Conservation (phyloP, 371 early-diverging fungal species). For the Choanephora cucurbitarum region DNA sequence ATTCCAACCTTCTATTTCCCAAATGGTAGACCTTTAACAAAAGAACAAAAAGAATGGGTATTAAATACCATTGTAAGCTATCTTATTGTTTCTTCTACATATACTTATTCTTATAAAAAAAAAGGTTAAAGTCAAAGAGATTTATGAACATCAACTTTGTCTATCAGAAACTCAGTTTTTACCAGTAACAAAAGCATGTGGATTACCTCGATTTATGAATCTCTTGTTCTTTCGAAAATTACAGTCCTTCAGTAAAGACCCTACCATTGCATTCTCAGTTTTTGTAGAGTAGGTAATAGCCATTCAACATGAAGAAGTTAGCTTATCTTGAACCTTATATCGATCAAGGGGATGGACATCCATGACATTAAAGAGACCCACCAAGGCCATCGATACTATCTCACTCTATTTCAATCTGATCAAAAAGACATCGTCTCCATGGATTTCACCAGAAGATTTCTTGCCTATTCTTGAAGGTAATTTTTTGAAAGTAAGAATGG, state of each 20-base stretch:
- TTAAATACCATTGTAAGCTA: slow-evolving; percentile 13
- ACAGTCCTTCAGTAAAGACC: slow-evolving; percentile 21
- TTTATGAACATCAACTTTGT: slow-evolving; percentile 9
- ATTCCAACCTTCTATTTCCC: slow-evolving; percentile 19
- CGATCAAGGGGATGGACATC: slow-evolving; percentile 37
- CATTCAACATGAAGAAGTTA: no score
- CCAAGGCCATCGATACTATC: slow-evolving; percentile 34
- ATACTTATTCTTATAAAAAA: neutral
- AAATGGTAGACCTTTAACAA: slow-evolving; percentile 5
- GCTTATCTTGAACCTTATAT: neutral
- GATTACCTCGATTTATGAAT: slow-evolving; percentile 63
- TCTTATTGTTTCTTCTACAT: neutral
- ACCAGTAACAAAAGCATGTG: slow-evolving; percentile 56
- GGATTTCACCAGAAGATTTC: slow-evolving; percentile 51
- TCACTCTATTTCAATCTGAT: slow-evolving; percentile 46
- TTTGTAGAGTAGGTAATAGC: slow-evolving; percentile 20
- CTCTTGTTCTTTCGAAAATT: slow-evolving; percentile 61
- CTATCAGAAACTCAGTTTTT: slow-evolving; percentile 54
- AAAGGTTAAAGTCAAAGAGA: slow-evolving; percentile 16
- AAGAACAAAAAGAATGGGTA: slow-evolving; percentile 2
- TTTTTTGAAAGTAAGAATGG: no score
- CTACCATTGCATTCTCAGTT: slow-evolving; percentile 7
- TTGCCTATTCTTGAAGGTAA: slow-evolving; percentile 52
- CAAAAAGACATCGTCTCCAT: slow-evolving; percentile 23
- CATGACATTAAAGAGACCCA: slow-evolving; percentile 17